Base-by-base conservation (phyloP, 352 stramenopile species). In the Phytophthora nicotianae region DNA sequence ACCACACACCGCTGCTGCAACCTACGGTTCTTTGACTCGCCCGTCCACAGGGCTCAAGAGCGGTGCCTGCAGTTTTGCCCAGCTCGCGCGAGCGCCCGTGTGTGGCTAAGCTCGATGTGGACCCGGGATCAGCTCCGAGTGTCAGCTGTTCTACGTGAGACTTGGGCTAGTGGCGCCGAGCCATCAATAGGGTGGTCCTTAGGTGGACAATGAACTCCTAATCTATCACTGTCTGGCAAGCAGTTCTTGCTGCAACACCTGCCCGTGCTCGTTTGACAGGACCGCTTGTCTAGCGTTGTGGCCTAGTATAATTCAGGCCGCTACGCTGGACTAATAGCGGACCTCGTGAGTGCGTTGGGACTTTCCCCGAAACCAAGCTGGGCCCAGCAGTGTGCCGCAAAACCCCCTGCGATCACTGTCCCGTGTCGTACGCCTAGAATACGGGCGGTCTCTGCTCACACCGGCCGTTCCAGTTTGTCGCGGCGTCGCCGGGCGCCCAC, bases 401-500 rank as follows among this genome's bases (percentile, higher is more conserved):
- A 67, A 68, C 21, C 24, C 21, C 8, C 41, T 41, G 27, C 37
- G 5, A 6, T 9, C 10, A 7, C 42, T 45, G 51, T 14, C 38
- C 45, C 48, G 37, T 65, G 57, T 60, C 54, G 56, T 56, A 51
- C 55, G 14, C 24, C 38, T 35, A 49, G 11, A 49, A 51, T 51
- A 48, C 27, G 29, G 13, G 7, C n/a, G 23, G 49, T 72, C 50
- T 73, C 46, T 73, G 58, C 49, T 29, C 63, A 20, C 48, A 16
- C 50, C 58, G 45, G 64, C 58, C 58, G 54, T 77, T 77, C 68
- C 58, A 38, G 53, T 58, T 71, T 67, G 63, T 77, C 64, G 68
- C 23, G 51, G 42, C 20, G 33, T 71, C 41, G 43, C n/a, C 17
- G 51, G 20, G 14, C 19, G 14, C 29, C 60, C 68, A 74, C 68